These are phyloP conservation scores for Fragosphaeria purpurea DNA, from an alignment of 2,329 filamentous ascomycete species.

Conservation along the genomic window DNA sequence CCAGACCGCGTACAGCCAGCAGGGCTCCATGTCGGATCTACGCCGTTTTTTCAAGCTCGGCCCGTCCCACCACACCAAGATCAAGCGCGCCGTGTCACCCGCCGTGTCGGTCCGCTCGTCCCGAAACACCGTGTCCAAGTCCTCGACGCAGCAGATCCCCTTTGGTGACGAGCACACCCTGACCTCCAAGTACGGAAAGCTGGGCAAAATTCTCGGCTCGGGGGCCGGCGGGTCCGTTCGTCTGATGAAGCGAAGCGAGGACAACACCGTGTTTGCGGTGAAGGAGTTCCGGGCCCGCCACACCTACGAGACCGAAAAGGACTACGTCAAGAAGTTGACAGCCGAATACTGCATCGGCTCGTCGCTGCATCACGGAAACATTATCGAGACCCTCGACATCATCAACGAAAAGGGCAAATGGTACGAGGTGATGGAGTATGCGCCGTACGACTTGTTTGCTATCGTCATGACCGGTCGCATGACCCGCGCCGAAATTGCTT, in stretches of 20 bases:
- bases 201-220: conserved; percentile 86
- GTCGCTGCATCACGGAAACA: conserved; percentile 92
- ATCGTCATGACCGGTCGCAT: conserved; percentile 99
- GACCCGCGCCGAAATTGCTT: conserved; percentile 81
- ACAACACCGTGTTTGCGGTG: conserved; percentile 89
- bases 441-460: conserved; percentile 89
- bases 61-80: conserved; percentile 54
- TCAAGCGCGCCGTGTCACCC: conserved; percentile 58
- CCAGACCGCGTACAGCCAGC: conserved; percentile 39
- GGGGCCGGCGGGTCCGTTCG: conserved; percentile 91
- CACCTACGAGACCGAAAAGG: conserved; percentile 84
- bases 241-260: conserved; percentile 85
- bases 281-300: conserved; percentile 93
- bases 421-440: conserved; percentile 99
- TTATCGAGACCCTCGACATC: conserved; percentile 96
- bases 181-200: conserved; percentile 86
- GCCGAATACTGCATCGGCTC: conserved; percentile 98
- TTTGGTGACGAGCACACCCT: conserved; percentile 92
- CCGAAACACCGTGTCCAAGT: conserved; percentile 38
- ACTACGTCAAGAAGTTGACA: conserved; percentile 96
- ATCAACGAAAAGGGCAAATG: conserved; percentile 88
- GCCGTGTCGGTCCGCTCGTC: conserved; percentile 43
- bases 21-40: conserved; percentile 84
- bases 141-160: conserved; percentile 59
- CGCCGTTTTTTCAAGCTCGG: conserved; percentile 93